Percentiles rank a stretch among this genome's conserved stretches.
Evolutionary conservation across 108 stramenopile species (phyloP).

Genomic region (Pseudonitzschia multiseries): DNA sequence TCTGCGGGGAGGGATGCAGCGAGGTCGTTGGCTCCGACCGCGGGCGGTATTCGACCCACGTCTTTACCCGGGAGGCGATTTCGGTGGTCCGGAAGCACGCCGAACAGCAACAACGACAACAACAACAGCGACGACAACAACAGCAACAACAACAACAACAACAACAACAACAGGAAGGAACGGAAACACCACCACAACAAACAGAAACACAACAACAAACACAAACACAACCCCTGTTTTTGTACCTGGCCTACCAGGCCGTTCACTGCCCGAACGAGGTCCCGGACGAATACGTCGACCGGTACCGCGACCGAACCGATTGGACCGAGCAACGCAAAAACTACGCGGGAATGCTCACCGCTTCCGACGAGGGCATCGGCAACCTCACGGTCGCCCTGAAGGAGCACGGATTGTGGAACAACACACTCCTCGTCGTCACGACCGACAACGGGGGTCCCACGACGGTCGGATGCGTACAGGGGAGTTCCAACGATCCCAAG

Average conservation of each 20-base stretch:
- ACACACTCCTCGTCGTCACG: constrained; percentile 52
- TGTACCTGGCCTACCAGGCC: constrained; percentile 43
- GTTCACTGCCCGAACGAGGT: constrained; percentile 51
- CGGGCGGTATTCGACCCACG: constrained; percentile 37
- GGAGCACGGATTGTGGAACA: constrained; percentile 28
- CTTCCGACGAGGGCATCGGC: constrained; percentile 49
- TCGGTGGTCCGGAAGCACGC: constrained; percentile 25
- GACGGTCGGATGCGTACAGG: constrained; percentile 21
- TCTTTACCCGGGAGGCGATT: constrained; percentile 42
- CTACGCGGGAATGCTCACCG: constrained; percentile 53
- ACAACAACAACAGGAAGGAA: too few species aligned
- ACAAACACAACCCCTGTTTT: constrained; percentile 30
- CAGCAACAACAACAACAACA: too few species aligned
- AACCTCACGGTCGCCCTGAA: constrained; percentile 35
- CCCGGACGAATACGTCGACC: constrained; percentile 28
- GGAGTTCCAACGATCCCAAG: constrained; percentile 48
- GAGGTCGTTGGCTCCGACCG: constrained; percentile 8
- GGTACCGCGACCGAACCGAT: constrained; percentile 11
- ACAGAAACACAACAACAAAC: too few species aligned
- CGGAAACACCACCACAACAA: too few species aligned
- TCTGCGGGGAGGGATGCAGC: constrained; percentile 38
- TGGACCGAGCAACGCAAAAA: constrained; percentile 25
- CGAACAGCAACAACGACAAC: too few species aligned
- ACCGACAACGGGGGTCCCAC: constrained; percentile 65
- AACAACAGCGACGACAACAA: too few species aligned